A percentile compares a stretch with the other conserved stretches of the same genome.
Conservation (phyloP, 1,284 basidiomycete species). For the Butyriboletus appendiculatus region DNA sequence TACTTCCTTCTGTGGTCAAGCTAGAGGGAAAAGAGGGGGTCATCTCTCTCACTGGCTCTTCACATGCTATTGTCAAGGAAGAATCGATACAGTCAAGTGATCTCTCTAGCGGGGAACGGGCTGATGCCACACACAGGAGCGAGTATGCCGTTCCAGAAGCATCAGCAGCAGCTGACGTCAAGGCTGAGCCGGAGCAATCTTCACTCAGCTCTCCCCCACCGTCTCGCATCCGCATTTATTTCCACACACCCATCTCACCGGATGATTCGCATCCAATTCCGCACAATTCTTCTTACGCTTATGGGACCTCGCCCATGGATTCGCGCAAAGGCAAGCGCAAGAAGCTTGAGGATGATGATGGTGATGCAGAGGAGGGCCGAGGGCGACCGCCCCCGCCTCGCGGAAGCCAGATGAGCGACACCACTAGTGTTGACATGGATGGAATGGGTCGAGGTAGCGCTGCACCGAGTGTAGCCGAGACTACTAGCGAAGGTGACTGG, state of each 20-base stretch:
- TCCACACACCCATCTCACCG: constrained; percentile 79
- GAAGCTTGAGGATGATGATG: constrained; percentile 82
- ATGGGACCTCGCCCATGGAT: constrained; percentile 52
- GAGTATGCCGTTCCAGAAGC: constrained; percentile 27
- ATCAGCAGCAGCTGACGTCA: constrained; percentile 32
- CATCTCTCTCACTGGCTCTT: constrained; percentile 30
- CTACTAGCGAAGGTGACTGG: constrained; percentile 77
- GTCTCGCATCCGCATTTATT: constrained; percentile 82
- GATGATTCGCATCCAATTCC: constrained; percentile 75
- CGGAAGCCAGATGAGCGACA: constrained; percentile 41
- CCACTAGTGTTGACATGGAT: constrained; percentile 42
- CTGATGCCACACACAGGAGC: constrained; percentile 28
- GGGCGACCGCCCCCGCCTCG: constrained; percentile 60
- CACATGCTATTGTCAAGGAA: constrained; percentile 40
- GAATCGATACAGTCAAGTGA: constrained; percentile 38
- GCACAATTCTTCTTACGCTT: constrained; percentile 46
- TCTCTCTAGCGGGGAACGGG: constrained; percentile 33
- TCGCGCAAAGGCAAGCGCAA: constrained; percentile 79
- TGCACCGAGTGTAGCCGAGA: constrained; percentile 68
- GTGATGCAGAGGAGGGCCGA: constrained; percentile 69
- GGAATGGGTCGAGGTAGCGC: constrained; percentile 62
- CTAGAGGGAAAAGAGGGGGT: constrained; percentile 40
- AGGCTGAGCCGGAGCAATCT: constrained; percentile 33
- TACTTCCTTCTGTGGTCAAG: constrained; percentile 42
- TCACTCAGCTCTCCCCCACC: constrained; percentile 51